Conservation (phyloP, 2,329 filamentous ascomycete genomes). For the Alternaria consortialis region DNA sequence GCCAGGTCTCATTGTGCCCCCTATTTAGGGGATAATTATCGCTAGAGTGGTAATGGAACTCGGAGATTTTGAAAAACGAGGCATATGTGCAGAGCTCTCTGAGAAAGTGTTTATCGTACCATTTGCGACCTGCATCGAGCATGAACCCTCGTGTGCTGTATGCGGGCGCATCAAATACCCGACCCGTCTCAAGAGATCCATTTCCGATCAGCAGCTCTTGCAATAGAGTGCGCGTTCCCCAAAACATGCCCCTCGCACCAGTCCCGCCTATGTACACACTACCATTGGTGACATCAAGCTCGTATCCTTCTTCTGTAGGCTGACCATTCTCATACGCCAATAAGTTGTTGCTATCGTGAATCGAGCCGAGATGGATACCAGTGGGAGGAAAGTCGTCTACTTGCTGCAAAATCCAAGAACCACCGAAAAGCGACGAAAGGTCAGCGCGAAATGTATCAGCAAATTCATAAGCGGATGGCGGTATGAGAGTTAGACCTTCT, state of each 20-base stretch:
- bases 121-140: slow-evolving; percentile 57
- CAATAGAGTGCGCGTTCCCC: slow-evolving; percentile 59
- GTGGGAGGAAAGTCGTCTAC: slow-evolving; percentile 49
- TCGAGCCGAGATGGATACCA: slow-evolving; percentile 57
- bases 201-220: slow-evolving; percentile 54
- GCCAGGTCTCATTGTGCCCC: slow-evolving; percentile 58
- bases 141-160: slow-evolving; percentile 58
- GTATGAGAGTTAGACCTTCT: slow-evolving; percentile 61
- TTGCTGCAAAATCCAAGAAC: slow-evolving; percentile 54
- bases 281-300: slow-evolving; percentile 50
- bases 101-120: slow-evolving; percentile 54
- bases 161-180: slow-evolving; percentile 53
- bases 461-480: slow-evolving; percentile 61
- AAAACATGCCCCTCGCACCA: slow-evolving; percentile 58
- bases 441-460: slow-evolving; percentile 59
- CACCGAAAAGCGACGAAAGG: slow-evolving; percentile 53
- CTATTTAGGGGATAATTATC: slow-evolving; percentile 61
- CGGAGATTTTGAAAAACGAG: slow-evolving; percentile 60
- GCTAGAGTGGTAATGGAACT: slow-evolving; percentile 61
- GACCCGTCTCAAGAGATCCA: slow-evolving; percentile 41
- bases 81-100: slow-evolving; percentile 58
- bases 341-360: slow-evolving; percentile 32
- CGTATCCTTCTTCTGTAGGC: slow-evolving; percentile 61
- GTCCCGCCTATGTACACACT: slow-evolving; percentile 53
- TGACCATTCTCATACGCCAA: slow-evolving; percentile 60